Evolutionary conservation across 352 stramenopile species (phyloP).

Genomic region (Phytophthora sojae): DNA sequence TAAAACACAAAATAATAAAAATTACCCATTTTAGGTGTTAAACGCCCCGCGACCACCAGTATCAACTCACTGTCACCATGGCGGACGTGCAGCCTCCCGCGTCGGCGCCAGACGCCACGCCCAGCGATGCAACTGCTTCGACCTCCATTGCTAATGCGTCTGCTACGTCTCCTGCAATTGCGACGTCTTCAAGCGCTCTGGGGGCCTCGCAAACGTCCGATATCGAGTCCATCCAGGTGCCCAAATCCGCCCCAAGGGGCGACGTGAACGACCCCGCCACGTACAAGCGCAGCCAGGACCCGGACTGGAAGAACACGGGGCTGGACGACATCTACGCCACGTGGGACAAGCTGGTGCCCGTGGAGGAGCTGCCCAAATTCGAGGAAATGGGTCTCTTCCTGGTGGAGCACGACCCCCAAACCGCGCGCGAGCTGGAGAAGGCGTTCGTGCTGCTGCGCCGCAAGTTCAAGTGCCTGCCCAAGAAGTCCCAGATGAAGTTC

Average conservation of each 20-base stretch:
- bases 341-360: constrained; percentile 86
- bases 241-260: constrained; percentile 18
- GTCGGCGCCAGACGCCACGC: not conserved
- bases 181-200: not conserved
- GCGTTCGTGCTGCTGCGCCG: constrained; percentile 84
- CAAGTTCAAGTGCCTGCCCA: constrained; percentile 90
- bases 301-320: constrained; percentile 82
- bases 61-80: constrained; percentile 18
- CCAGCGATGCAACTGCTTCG: constrained; percentile 7
- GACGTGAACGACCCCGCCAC: constrained; percentile 84
- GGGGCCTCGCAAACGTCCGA: constrained; percentile 10
- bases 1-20: not conserved
- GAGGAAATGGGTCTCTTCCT: constrained; percentile 88
- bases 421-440: constrained; percentile 84
- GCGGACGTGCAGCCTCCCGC: constrained; percentile 23
- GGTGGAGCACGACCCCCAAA: constrained; percentile 74
- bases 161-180: constrained; percentile 7
- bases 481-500: constrained; percentile 93
- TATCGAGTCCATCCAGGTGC: constrained; percentile 43
- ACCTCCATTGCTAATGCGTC: not conserved
- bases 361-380: constrained; percentile 71
- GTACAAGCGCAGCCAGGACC: constrained; percentile 87
- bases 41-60: constrained; percentile 23
- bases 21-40: not conserved
- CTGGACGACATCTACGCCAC: constrained; percentile 90